Base-by-base conservation (phyloP, 208 protist genomes). In the Wallacemonas collosoma region DNA sequence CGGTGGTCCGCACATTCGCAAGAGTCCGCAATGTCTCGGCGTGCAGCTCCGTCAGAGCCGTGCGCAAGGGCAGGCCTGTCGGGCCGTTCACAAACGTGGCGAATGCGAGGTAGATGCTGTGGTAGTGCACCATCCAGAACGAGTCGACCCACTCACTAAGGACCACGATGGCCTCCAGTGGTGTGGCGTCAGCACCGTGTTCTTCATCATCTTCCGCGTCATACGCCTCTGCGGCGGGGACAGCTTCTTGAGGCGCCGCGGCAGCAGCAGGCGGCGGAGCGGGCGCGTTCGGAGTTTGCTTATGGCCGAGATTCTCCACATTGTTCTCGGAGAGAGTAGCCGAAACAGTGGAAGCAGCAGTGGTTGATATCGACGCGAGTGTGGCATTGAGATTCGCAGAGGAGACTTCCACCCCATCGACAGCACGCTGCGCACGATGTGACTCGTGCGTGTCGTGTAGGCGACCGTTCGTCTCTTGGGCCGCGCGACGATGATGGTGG, bases 41-140 rank as follows among this genome's bases (percentile, higher is more conserved):
- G 40, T 65, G 60, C 17, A 65, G 40, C 11, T 51, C 43, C 0
- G 7, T 36, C 9, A 65, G 8, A 6, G 60, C 60, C 44, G 44
- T 66, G 1, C 68, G 76, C 47, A 87, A 57, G 14, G n/a, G 58
- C 11, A 54, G 62, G 3, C 65, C 54, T 38, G 76, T 65, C 40
- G 40, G 9, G 8, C 74, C 73, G 66, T 81, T 83, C n/a, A 86
- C 71, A 53, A 90, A 55, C n/a, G 61, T 45, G 2, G 63, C 74
- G 11, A 79, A 26, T 4, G 72, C 76, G 0, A 75, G 47, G 58
- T 80, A 90, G 50, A 83, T 48, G 51, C 79, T 79, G 38, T 69
- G 69, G 69, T 90, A 87, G 65, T 86, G 70, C 9, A 84, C 68
- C 53, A 90, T 67, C 82, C 85, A 90, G 75, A 82, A 90, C 53